phyloP scores from a whole-genome alignment of 768 basidiomycete species.

The Saitozyma podzolica region DNA sequence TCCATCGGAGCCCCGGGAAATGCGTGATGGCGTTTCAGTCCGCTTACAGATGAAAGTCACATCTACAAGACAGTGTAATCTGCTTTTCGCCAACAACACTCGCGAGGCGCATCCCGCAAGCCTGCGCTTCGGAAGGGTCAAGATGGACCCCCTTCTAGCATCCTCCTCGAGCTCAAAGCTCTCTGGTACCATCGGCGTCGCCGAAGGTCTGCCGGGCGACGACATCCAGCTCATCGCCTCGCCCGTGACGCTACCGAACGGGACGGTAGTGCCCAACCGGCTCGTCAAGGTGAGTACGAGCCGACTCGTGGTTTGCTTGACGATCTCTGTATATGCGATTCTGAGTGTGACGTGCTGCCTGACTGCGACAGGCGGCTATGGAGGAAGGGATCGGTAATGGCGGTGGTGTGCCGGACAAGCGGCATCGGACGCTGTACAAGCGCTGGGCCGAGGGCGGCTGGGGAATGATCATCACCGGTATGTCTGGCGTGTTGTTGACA shows the following conservation, averaged over 20 bases:
- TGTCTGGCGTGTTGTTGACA: not conserved
- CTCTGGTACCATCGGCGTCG: not conserved
- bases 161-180: not conserved
- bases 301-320: not conserved
- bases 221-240: conserved; percentile 21
- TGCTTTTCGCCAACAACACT: no score
- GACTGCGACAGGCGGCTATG: conserved; percentile 70
- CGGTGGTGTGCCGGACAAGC: conserved; percentile 71
- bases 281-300: conserved; percentile 57
- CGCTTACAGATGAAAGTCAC: no score
- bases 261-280: conserved; percentile 54
- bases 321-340: not conserved
- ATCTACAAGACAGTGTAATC: no score
- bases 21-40: no score
- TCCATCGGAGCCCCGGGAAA: no score
- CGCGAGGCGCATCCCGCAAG: no score
- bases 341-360: not conserved
- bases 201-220: not conserved
- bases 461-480: conserved; percentile 86
- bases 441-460: conserved; percentile 74
- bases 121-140: not conserved
- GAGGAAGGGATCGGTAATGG: conserved; percentile 77
- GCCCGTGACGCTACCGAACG: conserved; percentile 30
- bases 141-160: not conserved
- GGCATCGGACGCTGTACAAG: conserved; percentile 67